Base-by-base conservation (phyloP, 352 stramenopile species). In the Pythium dissotocum region DNA sequence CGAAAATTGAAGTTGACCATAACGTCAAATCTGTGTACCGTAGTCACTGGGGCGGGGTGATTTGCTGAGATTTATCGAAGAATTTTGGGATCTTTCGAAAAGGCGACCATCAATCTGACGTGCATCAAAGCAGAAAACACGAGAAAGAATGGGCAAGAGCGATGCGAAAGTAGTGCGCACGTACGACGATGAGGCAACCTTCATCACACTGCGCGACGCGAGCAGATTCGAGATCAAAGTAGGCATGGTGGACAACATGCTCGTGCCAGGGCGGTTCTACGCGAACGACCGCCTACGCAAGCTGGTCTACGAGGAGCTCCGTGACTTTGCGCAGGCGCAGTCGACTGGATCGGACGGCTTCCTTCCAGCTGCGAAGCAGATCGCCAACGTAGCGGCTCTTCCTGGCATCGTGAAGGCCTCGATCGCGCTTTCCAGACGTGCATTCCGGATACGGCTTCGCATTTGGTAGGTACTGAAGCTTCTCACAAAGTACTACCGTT, bases 381-480 rank as follows among this genome's bases (percentile, higher is more conserved):
- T 93, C 21, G 84, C 85, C 51, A 97, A 96, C 70, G 89, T 97
- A 24, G 89, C 88, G 18, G 84, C 85, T 18, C 73, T 97, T 8
- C 89, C 89, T 21, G 89, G 87, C 0, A 93, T 95, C 68, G 87
- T 96, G 10, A 83, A 78, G 62, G 12, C 4, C 13, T 89, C 77
- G 46, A 83, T 95, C 51, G 87, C 82, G 5, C 78, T 95, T 64
- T 24, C 89, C 89, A 7, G 89, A 97, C 75, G 73, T 91, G 2
- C 89, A 97, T 73, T 90, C 80, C 2, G 89, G 89, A 4, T 97
- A 96, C 72, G 89, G 89, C n/a, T 97, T 97, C 63, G 83, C 85
- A 44, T 95, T 97, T 56, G 89, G 89, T 13, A 95, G 93, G 18
- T 24, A 24, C 21, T 24, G 21, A 24, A 24, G 21, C 21, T 24